Evolutionary conservation across 2,329 filamentous ascomycete species (phyloP), one percentile per base, ranked within the genome.

Genomic region (Xylaria sp.): DNA sequence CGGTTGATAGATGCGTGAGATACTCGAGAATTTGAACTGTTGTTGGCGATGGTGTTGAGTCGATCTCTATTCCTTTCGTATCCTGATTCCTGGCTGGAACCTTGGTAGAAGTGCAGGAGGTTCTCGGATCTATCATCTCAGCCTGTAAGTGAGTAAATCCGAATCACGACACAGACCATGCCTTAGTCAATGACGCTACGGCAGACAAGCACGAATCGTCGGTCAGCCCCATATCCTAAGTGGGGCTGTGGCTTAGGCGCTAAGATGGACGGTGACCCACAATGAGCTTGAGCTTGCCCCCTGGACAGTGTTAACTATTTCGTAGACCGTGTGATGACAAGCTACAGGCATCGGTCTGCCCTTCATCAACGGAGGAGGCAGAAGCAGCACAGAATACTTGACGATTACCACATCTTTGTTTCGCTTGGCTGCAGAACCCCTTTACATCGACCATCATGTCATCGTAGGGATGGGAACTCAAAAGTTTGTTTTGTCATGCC

Each of bases 401-500:
- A 30, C 23, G 23, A 30, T 30, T 11, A 23, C 8, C 37, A 42
- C 8, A 42, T 42, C 9, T 10, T 46, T 46, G 10, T 46, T 6
- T 46, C 42, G 42, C 42, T 46, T 23, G 44, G 57, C 23, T 58
- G n/a, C 44, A 58, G 47, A 48, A 49, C 48, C 30, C 37, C 11
- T 13, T 18, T 53, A 16, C 58, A 57, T 34, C 61, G 44, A 62
- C 44, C 65, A 66, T 60, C 63, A 65, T 65, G 61, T 51, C 53
- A 48, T 42, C 44, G 49, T 47, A 55, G 56, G 61, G 57, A 70
- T 70, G 69, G 67, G 63, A 67, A 67, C 53, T 67, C 42, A 47
- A 55, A 59, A 42, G 23, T 30, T 30, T 30, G 23, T 30, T 64
- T 60, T 70, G 75, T 70, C 72, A 82, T 82, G 79, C 74, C 79